Base-by-base conservation (phyloP, 306 rosid genomes). In the Albizia julibrissin region DNA sequence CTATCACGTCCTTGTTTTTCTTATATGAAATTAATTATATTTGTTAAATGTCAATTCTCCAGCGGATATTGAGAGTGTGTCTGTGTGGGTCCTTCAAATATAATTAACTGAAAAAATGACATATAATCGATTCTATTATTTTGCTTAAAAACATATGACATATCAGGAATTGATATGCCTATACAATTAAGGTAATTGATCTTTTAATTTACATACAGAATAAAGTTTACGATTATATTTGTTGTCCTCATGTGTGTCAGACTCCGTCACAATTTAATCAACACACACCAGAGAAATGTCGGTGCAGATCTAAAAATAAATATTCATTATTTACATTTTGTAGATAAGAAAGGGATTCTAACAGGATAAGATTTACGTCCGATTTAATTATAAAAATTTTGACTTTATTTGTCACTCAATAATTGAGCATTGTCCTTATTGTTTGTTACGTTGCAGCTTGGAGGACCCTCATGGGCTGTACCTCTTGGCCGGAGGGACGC, bases 391-490 rank as follows among this genome's bases (percentile, higher is more conserved):
- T 2, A 22, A 58, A 58, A 58, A 8, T 58, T 8, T 58, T 5
- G 27, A 2, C 65, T 2, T 49, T 49, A 49, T 49, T 22, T 3
- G 65, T 24, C 34, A 24, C 67, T 11, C 8, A 59, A 24, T 59
- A 59, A 59, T 24, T 22, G 29, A 8, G 5, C 15, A 8, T 56
- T 56, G 27, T n/a, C 27, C 1, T 21, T 44, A 44, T 44, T 44
- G 12, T 56, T 4, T 56, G 56, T 18, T 18, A 9, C 0, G 27
- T 22, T 73, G 4, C 47, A 95, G 98, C 85, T 90, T 10, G 92
- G 95, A 86, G 98, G 98, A 61, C 93, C 97, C 9, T 22, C 85
- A 27, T 93, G 97, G 97, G 8, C 15, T 4, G 95, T 93, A 3
- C 79, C 88, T 1, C 87, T 93, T 0, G 98, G 98, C 7, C 81